Evolutionary conservation across 345 rosid species (phyloP), one percentile per base, ranked within the genome.

Genomic region (Alliaria petiolata): DNA sequence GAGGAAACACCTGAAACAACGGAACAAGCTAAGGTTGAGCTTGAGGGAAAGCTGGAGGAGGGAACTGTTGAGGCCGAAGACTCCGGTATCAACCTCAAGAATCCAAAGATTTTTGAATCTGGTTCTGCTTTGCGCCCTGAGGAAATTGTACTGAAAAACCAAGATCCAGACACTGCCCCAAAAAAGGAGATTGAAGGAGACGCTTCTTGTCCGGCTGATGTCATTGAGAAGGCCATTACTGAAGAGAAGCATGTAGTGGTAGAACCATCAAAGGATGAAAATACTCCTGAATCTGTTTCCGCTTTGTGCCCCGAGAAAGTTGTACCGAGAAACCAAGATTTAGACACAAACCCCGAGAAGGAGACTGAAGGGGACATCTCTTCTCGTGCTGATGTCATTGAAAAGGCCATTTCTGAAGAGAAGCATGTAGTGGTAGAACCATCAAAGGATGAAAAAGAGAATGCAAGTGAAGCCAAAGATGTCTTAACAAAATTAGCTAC

Each of bases 181-280:
- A 28, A 35, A 75, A 53, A 53, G 70, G 74, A 68, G 51, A 45
- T 45, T 5, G 51, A 60, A 53, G 65, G 13, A 17, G 52, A 52
- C 2, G 45, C 35, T 44, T 61, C 74, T 25, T 34, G 52, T 62
- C 28, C 25, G 22, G 26, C n/a, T 54, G 52, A 54, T 43, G 45
- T 61, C 46, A 38, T 13, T 60, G 78, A 67, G 57, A 75, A 75
- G 69, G 35, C 57, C 43, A 61, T 52, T 8, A 26, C 63, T 25
- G 78, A 67, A 43, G 78, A 51, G 63, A 75, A 59, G 42, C 73
- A 16, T 42, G 69, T 50, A 16, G 67, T 66, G 10, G 72, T 66
- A 0, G 74, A 75, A 44, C 51, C 74, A 53, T 44, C 79, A 61
- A 68, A 68, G 57, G 65, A 52, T 58, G 74, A 75, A 34, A 56